A percentile compares a stretch with the other conserved stretches of the same genome.
Evolutionary conservation across 371 early-diverging fungal genomes (phyloP).

Genomic region (Mucor irregularis): DNA sequence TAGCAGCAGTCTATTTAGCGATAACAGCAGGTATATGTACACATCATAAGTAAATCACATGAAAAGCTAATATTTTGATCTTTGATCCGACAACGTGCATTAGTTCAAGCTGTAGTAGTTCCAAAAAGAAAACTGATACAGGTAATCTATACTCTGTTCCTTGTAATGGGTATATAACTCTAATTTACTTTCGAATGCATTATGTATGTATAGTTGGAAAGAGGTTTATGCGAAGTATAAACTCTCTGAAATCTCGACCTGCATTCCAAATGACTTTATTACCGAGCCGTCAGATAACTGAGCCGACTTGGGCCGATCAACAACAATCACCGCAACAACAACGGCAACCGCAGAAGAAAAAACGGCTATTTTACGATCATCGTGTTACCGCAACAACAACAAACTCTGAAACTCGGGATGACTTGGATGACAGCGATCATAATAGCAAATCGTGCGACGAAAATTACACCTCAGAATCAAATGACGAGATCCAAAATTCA

Average conservation of each 20-base stretch:
- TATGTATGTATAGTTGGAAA: slow-evolving; percentile 6
- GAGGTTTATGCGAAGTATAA: slow-evolving; percentile 12
- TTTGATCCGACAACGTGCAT: too few relatives aligned
- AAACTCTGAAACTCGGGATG: slow-evolving; percentile 1
- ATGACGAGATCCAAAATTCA: too few relatives aligned
- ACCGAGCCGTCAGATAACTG: slow-evolving; percentile 9
- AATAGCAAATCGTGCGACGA: neutral
- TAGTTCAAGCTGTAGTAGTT: too few relatives aligned
- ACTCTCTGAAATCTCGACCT: slow-evolving; percentile 18
- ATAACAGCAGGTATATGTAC: neutral
- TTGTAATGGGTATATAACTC: neutral
- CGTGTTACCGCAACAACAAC: neutral
- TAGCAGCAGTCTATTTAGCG: neutral
- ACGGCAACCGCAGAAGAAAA: slow-evolving; percentile 17
- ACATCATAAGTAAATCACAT: neutral
- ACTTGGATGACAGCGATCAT: neutral
- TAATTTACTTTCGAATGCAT: neutral
- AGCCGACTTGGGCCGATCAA: slow-evolving; percentile 16
- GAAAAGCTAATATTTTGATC: neutral
- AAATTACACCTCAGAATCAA: neutral
- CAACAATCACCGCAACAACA: too few relatives aligned
- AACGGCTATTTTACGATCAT: slow-evolving; percentile 3
- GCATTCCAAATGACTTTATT: slow-evolving; percentile 11
- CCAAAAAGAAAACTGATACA: slow-evolving; percentile 4
- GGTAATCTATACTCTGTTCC: neutral